These are phyloP conservation scores for Phialemoniopsis sp. DNA, from an alignment of 2,329 filamentous ascomycete genomes.

Conservation along the genomic window DNA sequence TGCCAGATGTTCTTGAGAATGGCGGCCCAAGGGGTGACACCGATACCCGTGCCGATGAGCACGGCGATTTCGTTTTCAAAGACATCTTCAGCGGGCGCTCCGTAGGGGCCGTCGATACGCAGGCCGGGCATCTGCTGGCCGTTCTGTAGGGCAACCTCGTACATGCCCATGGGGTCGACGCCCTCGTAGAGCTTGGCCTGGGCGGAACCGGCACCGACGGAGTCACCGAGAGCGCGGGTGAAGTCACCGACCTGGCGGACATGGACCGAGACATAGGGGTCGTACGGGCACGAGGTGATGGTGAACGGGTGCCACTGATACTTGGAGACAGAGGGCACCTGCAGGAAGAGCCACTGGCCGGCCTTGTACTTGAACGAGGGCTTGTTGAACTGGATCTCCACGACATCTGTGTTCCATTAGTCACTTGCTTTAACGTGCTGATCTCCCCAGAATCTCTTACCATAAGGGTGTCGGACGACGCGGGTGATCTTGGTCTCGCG, in stretches of 20 bases:
- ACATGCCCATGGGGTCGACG: slow-evolving; percentile 92
- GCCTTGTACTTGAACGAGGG: slow-evolving; percentile 97
- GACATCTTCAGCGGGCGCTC: slow-evolving; percentile 94
- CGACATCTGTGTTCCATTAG: slow-evolving; percentile 63
- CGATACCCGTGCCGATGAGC: slow-evolving; percentile 81
- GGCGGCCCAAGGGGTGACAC: slow-evolving; percentile 81
- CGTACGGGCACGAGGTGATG: slow-evolving; percentile 95
- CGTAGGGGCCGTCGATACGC: slow-evolving; percentile 92
- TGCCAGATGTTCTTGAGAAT: slow-evolving; percentile 99
- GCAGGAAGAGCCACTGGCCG: slow-evolving; percentile 96
- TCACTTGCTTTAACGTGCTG: no score
- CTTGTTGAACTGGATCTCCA: slow-evolving; percentile 96
- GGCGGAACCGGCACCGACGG: slow-evolving; percentile 83
- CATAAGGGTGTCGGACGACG: slow-evolving; percentile 93
- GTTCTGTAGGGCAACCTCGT: slow-evolving; percentile 92
- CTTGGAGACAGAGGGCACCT: slow-evolving; percentile 81
- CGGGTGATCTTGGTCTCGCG: slow-evolving; percentile 86
- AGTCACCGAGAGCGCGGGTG: slow-evolving; percentile 87
- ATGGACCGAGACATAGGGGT: slow-evolving; percentile 91
- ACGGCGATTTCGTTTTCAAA: slow-evolving; percentile 90
- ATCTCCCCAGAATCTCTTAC: no score
- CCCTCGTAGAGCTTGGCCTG: slow-evolving; percentile 88
- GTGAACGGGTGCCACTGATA: slow-evolving; percentile 99
- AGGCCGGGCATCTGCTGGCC: slow-evolving; percentile 88
- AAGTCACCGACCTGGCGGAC: slow-evolving; percentile 97